Conservation (phyloP, 257 asterid genomes). For the Fraxinus americana region DNA sequence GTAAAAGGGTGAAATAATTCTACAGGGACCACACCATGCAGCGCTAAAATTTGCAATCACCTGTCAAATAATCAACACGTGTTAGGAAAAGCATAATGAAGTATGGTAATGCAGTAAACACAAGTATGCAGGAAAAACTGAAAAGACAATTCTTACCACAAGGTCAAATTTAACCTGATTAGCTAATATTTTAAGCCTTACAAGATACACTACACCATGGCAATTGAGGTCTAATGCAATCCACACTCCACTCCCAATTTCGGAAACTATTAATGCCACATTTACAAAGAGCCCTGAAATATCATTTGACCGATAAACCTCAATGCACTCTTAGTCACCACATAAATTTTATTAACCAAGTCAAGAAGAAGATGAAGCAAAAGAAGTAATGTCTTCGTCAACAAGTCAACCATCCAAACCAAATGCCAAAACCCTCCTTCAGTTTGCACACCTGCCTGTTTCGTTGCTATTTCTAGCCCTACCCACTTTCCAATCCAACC, state of each 20-base stretch:
- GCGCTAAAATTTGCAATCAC: conserved; percentile 93
- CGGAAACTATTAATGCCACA: not conserved
- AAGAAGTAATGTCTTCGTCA: not conserved
- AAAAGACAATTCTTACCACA: not conserved
- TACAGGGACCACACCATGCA: conserved; percentile 97
- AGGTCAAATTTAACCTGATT: too few species aligned
- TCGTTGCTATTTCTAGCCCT: not conserved
- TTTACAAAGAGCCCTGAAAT: not conserved
- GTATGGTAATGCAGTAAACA: not conserved
- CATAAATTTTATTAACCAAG: not conserved
- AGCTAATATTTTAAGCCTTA: not conserved
- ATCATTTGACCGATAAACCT: not conserved
- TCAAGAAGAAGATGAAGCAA: not conserved
- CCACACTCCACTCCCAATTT: not conserved
- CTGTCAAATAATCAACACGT: conserved; percentile 20
- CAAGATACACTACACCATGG: not conserved
- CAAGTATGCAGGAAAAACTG: not conserved
- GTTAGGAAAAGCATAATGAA: not conserved
- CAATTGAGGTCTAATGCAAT: not conserved
- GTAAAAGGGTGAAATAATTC: conserved; percentile 81
- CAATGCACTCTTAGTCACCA: not conserved
- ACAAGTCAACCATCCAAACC: not conserved
- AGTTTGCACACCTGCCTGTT: not conserved
- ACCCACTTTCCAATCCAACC: not conserved
- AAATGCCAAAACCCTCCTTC: not conserved